These are phyloP conservation scores for Emericellopsis terricola DNA, from an alignment of 495 filamentous ascomycete genomes.

Conservation along the genomic window DNA sequence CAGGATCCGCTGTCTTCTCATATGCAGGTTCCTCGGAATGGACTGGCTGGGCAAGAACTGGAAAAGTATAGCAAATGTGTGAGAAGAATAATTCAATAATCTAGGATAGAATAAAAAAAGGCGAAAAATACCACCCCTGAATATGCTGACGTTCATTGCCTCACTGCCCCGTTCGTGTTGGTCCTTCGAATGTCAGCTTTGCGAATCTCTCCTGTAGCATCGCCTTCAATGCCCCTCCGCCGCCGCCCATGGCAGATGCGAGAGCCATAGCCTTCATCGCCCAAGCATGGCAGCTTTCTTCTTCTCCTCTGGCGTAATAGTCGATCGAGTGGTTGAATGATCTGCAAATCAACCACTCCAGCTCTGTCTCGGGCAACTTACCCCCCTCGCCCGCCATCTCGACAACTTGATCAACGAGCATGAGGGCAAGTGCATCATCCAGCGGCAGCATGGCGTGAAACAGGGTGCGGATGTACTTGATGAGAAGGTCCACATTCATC, in stretches of 20 bases:
- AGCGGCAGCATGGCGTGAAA: conserved; percentile 42
- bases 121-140: not conserved
- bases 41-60: no score
- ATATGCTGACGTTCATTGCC: not conserved
- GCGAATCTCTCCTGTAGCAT: conserved; percentile 35
- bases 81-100: no score
- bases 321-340: conserved; percentile 67
- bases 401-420: conserved; percentile 38
- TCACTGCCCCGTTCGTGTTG: not conserved
- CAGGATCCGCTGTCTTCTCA: no score
- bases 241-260: conserved; percentile 35
- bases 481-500: conserved; percentile 35
- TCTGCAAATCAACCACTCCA: conserved; percentile 59
- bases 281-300: conserved; percentile 43
- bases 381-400: conserved; percentile 23
- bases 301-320: conserved; percentile 38
- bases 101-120: not conserved
- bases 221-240: conserved; percentile 27
- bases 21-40: no score
- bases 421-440: conserved; percentile 26
- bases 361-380: conserved; percentile 47
- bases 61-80: no score
- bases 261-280: conserved; percentile 45
- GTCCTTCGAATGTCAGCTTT: conserved; percentile 26
- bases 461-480: conserved; percentile 55